Evolutionary conservation across 257 asterid species (phyloP).

Genomic region (Voacanga thouarsii): DNA sequence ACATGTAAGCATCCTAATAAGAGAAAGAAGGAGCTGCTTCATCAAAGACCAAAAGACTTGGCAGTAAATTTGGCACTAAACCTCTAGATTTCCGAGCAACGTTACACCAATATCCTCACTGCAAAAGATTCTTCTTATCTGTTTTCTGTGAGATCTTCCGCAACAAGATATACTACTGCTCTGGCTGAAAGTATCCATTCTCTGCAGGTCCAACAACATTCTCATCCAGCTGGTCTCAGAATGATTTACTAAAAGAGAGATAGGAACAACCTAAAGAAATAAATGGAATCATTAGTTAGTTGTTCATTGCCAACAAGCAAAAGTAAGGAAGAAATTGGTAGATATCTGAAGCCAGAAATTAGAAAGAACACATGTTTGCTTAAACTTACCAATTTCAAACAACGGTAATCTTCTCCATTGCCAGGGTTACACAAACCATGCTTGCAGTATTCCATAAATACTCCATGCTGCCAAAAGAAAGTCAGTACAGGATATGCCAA

Average conservation of each 20-base stretch:
- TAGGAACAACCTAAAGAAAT: constrained; percentile 63
- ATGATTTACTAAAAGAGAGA: constrained; percentile 55
- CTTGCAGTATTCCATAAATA: constrained; percentile 71
- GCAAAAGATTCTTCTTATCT: constrained; percentile 39
- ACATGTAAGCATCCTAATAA: no score
- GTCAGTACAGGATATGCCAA: constrained; percentile 10
- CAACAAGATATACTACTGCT: constrained; percentile 40
- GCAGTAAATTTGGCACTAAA: not conserved
- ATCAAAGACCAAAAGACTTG: not conserved
- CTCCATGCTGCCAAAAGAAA: constrained; percentile 55
- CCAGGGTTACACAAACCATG: constrained; percentile 49
- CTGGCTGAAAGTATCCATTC: constrained; percentile 24
- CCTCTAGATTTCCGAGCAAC: constrained; percentile 67
- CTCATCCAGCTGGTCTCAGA: constrained; percentile 62
- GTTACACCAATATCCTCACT: constrained; percentile 58
- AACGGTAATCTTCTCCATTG: constrained; percentile 34
- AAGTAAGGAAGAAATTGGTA: not conserved
- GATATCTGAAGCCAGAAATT: not conserved
- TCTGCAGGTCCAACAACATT: constrained; percentile 28
- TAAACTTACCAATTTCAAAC: constrained; percentile 68
- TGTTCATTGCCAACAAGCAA: not conserved
- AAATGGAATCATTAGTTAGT: not conserved
- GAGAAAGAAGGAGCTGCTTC: not conserved
- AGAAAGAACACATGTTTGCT: not conserved
- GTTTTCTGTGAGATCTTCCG: constrained; percentile 45